Evolutionary conservation across 495 filamentous ascomycete genomes (phyloP).

Genomic region (Lasiosphaeris hirsuta): DNA sequence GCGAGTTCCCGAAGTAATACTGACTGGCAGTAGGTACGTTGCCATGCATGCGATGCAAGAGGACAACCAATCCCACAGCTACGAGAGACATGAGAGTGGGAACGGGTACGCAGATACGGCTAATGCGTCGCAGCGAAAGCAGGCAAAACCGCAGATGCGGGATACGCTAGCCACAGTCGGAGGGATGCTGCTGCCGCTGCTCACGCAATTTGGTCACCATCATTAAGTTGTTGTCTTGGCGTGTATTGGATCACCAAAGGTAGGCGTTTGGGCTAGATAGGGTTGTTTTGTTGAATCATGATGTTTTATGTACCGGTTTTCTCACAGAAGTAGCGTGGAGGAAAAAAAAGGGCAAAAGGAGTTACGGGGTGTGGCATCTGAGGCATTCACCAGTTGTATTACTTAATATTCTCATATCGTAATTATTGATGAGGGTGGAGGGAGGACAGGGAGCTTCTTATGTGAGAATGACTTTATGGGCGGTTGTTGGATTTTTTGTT

Average conservation of each 20-base stretch:
- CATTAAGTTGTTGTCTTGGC: slow-evolving; percentile 41
- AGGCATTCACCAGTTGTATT: no score
- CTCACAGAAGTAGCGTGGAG: background rate
- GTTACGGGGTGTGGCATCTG: no score
- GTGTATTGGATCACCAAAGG: background rate
- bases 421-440: no score
- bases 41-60: slow-evolving; percentile 99
- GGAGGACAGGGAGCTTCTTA: no score
- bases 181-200: slow-evolving; percentile 86
- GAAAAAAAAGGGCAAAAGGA: no score
- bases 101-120: slow-evolving; percentile 68
- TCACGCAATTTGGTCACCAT: slow-evolving; percentile 88
- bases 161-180: slow-evolving; percentile 73
- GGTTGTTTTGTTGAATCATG: background rate
- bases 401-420: no score
- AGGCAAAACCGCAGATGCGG: slow-evolving; percentile 51
- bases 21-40: slow-evolving; percentile 67
- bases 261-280: slow-evolving; percentile 18
- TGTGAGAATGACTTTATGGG: no score
- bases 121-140: slow-evolving; percentile 45
- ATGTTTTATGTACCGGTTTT: background rate
- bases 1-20: background rate
- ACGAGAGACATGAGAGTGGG: slow-evolving; percentile 48
- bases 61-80: slow-evolving; percentile 47
- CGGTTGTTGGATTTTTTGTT: no score